Evolutionary conservation across 2,329 filamentous ascomycete genomes (phyloP).

Genomic region (Orbilia oligospora): DNA sequence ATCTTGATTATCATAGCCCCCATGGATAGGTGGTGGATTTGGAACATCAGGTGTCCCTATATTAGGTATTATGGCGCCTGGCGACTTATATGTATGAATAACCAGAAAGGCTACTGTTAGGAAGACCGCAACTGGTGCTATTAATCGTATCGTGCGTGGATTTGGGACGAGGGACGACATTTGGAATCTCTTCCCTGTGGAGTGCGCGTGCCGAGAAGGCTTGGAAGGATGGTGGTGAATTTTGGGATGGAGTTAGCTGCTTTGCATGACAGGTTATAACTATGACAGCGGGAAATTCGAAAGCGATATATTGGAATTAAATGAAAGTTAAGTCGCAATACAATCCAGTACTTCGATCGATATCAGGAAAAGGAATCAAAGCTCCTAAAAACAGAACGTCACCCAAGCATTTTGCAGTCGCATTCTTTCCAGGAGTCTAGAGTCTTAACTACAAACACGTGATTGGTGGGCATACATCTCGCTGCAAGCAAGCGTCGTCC

Average conservation of each 20-base stretch:
- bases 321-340: background rate
- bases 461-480: slow-evolving; percentile 4
- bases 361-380: background rate
- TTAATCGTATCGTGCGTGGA: slow-evolving; percentile 7
- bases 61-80: background rate
- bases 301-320: background rate
- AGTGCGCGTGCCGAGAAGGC: background rate
- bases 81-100: slow-evolving; percentile 2
- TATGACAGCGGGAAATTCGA: background rate
- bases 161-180: slow-evolving; percentile 12
- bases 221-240: background rate
- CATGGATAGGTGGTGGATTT: background rate
- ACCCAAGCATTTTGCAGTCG: background rate
- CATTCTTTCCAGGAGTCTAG: slow-evolving; percentile 8
- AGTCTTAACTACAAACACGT: background rate
- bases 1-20: background rate
- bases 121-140: slow-evolving; percentile 18
- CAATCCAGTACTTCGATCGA: background rate
- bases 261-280: background rate
- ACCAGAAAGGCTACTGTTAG: slow-evolving; percentile 11
- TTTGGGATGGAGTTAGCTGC: background rate
- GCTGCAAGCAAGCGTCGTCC: background rate
- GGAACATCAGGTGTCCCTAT: background rate
- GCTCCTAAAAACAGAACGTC: background rate
- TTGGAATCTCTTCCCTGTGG: background rate